phyloP scores from a whole-genome alignment of 176 grass and related monocot genomes.

The Saccharum spontaneum region DNA sequence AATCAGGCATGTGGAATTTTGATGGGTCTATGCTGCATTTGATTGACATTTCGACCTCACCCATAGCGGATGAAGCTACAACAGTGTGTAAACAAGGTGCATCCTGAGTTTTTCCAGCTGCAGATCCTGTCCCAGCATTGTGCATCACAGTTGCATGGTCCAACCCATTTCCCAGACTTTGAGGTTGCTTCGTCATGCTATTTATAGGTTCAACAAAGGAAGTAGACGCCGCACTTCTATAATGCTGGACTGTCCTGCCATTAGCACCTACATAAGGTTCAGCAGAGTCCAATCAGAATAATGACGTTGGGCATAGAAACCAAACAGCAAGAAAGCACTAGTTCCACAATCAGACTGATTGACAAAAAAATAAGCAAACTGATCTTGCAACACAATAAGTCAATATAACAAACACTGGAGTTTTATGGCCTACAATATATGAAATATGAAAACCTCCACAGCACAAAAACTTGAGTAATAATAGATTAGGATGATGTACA shows the following conservation, averaged over 20 bases:
- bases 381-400: background rate
- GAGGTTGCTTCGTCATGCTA: background rate
- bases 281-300: slow-evolving; percentile 28
- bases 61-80: slow-evolving; percentile 60
- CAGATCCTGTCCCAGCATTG: slow-evolving; percentile 27
- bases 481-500: background rate
- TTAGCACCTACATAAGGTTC: slow-evolving; percentile 25
- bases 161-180: background rate
- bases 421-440: background rate
- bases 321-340: background rate
- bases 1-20: slow-evolving; percentile 48
- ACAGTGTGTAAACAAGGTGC: slow-evolving; percentile 38
- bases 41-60: slow-evolving; percentile 65
- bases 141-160: background rate
- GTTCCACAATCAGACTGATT: background rate
- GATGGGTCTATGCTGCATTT: slow-evolving; percentile 33
- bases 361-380: background rate
- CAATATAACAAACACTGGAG: background rate
- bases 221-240: slow-evolving; percentile 2
- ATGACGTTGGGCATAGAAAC: background rate
- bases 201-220: slow-evolving; percentile 6
- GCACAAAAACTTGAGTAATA: background rate
- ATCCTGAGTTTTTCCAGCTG: slow-evolving; percentile 25
- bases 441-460: background rate
- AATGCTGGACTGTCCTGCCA: slow-evolving; percentile 6